Base-by-base conservation (phyloP, 1,139 yeast species). In the Suhomyces chickasaworum region DNA sequence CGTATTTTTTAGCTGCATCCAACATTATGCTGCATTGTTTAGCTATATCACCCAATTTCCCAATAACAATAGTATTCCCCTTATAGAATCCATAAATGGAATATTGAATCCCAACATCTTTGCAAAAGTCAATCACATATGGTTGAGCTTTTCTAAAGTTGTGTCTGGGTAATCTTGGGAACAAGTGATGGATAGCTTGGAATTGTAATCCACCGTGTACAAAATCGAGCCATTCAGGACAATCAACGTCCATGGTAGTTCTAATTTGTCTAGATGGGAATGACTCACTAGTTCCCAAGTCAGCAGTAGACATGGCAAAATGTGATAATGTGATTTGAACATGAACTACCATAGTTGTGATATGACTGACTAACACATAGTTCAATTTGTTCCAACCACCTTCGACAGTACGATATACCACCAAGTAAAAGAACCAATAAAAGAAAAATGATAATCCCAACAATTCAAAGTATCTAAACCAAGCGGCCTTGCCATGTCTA, bases 231-330 rank as follows among this genome's bases (percentile, higher is more conserved):
- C 97, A 89, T 52, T 81, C 83, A 2, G 97, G 97, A 68, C 97
- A 89, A 58, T 86, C 95, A 15, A 89, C 96, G 62, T 89, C 97
- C 97, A 89, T 90, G 4, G 96, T 89, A 1, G 97, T 89, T 57
- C 97, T 76, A 15, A 89, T 61, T 64, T 89, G 97, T 56, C 93
- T 78, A 54, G 86, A 84, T 0, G 86, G 81, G 62, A 89, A 90
- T n/a, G 89, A 77, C 63, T 89, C 97, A 42, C 85, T 79, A 7
- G 81, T 78, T 0, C 97, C 97, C 31, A 89, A 69, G 58, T 89
- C 95, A 4, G 93, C 76, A 0, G 97, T 89, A 1, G 96, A 86
- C 96, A 89, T 90, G 37, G 96, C 96, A 71, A 89, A 89, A 64
- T 89, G 97, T 2, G 93, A 84, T 41, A 89, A 74, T 0, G 96